Evolutionary conservation across 1,284 basidiomycete species (phyloP), one percentile per base, ranked within the genome.

Genomic region (Heterobasidion occidentale): DNA sequence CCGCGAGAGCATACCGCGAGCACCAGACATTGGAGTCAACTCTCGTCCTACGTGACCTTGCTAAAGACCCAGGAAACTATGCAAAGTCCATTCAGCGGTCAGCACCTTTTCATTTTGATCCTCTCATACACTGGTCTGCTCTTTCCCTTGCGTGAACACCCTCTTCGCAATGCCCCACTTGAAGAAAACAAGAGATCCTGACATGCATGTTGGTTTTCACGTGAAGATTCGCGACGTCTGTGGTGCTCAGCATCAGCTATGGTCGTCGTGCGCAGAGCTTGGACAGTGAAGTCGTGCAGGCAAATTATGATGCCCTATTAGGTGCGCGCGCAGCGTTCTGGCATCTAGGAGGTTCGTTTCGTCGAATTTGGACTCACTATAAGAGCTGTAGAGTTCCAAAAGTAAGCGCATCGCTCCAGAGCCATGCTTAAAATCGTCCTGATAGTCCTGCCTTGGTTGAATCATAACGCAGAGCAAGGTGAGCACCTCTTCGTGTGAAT

Each of bases 211-310:
- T 42, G n/a, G 9, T 42, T 42, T n/a, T 4, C 1, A 42, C 9
- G 19, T 47, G 19, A 51, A 71, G 70, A 35, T 70, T 66, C 52
- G 61, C 64, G 2, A 65, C 67, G n/a, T 72, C 70, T 7, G 62
- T 72, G 3, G 67, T 66, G 11, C 65, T 70, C 42, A 66, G 61
- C 36, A 63, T 71, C 7, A 62, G 66, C 8, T 72, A 74, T 56
- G 71, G 70, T 15, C 63, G 64, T 8, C 61, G 72, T 38, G 63
- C 70, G 9, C 56, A 60, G 53, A 60, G 60, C 17, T 58, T 72
- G 49, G 60, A 67, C 3, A 68, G 73, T 49, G 60, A 65, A 7
- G 56, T 69, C 2, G 68, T 73, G 8, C 52, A 53, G 38, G 46
- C 54, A 12, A 61, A 63, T 35, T 34, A 52, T n/a, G 38, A 56